phyloP scores from a whole-genome alignment of 2,329 filamentous ascomycete genomes.

The Fusarium guadeloupense region DNA sequence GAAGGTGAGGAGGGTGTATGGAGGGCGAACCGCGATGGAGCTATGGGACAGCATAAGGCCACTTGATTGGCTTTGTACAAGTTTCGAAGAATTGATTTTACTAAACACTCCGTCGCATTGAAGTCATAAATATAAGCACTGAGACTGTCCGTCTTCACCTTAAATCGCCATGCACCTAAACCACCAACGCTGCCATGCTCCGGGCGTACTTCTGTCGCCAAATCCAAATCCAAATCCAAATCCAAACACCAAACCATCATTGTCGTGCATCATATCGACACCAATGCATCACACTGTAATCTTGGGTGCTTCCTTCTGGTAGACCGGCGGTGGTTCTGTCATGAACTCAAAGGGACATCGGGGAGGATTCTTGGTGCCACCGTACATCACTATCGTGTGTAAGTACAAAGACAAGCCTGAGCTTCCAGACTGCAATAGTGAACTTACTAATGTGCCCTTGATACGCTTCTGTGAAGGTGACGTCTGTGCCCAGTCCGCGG shows the following conservation, averaged over 20 bases:
- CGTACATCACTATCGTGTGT: conserved; percentile 48
- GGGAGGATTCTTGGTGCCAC: conserved; percentile 44
- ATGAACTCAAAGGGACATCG: conserved; percentile 52
- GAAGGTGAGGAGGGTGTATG: conserved; percentile 80
- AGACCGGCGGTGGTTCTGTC: conserved; percentile 50
- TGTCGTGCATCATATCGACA: not conserved
- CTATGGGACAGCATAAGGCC: conserved; percentile 60
- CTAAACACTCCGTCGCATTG: not conserved
- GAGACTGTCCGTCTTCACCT: conserved; percentile 3
- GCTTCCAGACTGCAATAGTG: fast-evolving
- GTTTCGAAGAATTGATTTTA: not conserved
- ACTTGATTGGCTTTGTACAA: not conserved
- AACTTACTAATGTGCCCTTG: conserved; percentile 49
- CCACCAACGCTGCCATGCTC: conserved; percentile 12
- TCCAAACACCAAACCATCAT: conserved; percentile 11
- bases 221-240: conserved; percentile 2
- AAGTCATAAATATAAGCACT: conserved; percentile 8
- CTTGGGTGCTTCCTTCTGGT: conserved; percentile 40
- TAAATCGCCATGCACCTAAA: conserved; percentile 1
- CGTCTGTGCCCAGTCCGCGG: conserved; percentile 45
- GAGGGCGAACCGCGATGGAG: conserved; percentile 86
- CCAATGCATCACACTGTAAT: not conserved
- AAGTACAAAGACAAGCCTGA: not conserved
- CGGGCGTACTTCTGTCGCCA: conserved; percentile 5
- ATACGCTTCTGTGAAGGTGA: conserved; percentile 52